These are phyloP conservation scores for Eimeria necatrix DNA, from an alignment of 169 alveolate genomes.

Conservation along the genomic window DNA sequence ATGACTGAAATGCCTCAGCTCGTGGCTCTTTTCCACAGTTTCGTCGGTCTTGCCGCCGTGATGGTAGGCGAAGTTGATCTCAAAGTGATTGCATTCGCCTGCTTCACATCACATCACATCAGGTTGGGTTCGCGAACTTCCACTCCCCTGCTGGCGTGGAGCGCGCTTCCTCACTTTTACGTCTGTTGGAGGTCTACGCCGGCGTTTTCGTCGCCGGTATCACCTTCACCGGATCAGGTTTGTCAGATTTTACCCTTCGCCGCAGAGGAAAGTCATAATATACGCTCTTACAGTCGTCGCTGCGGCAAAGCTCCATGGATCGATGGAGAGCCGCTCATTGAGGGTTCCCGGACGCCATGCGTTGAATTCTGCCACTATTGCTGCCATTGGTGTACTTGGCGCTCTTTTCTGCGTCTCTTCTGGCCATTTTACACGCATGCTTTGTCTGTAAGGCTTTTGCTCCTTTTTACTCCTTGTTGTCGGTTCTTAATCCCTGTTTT, in stretches of 20 bases:
- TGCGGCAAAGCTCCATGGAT: slow-evolving; percentile 94
- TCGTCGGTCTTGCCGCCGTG: slow-evolving; percentile 97
- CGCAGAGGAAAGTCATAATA: background rate
- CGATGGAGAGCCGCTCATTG: slow-evolving; percentile 89
- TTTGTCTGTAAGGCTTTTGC: slow-evolving; percentile 62
- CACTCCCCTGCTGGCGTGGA: slow-evolving; percentile 76
- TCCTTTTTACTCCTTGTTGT: background rate
- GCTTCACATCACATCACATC: background rate
- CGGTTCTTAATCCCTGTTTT: background rate
- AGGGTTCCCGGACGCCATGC: slow-evolving; percentile 89
- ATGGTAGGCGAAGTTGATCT: slow-evolving; percentile 88
- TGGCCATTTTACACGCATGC: slow-evolving; percentile 61
- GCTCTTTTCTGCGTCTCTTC: slow-evolving; percentile 72
- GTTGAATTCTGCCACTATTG: slow-evolving; percentile 72
- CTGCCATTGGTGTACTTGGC: slow-evolving; percentile 74
- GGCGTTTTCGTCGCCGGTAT: slow-evolving; percentile 95
- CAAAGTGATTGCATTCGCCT: background rate
- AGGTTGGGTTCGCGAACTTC: slow-evolving; percentile 82
- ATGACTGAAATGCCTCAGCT: slow-evolving; percentile 91
- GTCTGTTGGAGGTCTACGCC: slow-evolving; percentile 82
- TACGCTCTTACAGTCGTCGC: slow-evolving; percentile 89
- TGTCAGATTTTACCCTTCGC: background rate
- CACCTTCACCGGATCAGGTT: slow-evolving; percentile 95
- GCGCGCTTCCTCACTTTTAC: slow-evolving; percentile 40
- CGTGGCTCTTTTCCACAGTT: slow-evolving; percentile 97